phyloP scores from a whole-genome alignment of 192 early-diverging fungal genomes.

The Chytriomyces confervae region DNA sequence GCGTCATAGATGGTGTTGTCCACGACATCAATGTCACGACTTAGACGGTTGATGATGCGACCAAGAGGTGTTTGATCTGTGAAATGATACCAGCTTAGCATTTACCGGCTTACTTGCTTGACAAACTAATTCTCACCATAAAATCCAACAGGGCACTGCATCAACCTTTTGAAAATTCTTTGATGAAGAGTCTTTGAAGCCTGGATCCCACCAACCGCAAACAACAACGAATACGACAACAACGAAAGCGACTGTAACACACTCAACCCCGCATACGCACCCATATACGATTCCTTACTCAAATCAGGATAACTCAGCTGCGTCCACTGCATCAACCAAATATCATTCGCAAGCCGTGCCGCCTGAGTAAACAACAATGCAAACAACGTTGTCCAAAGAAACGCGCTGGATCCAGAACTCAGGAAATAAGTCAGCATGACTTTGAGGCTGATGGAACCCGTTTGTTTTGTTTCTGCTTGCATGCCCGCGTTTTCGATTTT shows the following conservation, averaged over 20 bases:
- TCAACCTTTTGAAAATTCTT: constrained; percentile 63
- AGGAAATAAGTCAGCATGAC: constrained; percentile 20
- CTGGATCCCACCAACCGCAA: constrained; percentile 57
- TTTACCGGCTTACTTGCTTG: neutral
- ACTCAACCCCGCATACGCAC: constrained; percentile 53
- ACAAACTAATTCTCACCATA: constrained; percentile 49
- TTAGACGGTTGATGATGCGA: constrained; percentile 64
- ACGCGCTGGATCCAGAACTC: constrained; percentile 19
- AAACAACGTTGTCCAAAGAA: constrained; percentile 6
- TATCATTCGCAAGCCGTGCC: constrained; percentile 57
- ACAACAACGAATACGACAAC: constrained; percentile 57
- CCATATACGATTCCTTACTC: constrained; percentile 26
- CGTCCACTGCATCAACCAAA: constrained; percentile 58
- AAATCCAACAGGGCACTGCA: constrained; percentile 76
- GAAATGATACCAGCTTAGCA: too few species aligned
- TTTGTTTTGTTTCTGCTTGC: constrained; percentile 4
- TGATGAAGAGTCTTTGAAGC: constrained; percentile 71
- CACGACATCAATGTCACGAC: constrained; percentile 64
- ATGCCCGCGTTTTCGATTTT: constrained; percentile 15
- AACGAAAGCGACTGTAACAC: constrained; percentile 56
- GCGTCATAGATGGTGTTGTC: constrained; percentile 59
- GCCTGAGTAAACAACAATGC: constrained; percentile 47
- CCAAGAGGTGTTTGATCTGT: constrained; percentile 68
- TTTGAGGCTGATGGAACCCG: constrained; percentile 8
- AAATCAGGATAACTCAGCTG: constrained; percentile 11